Percentiles rank a stretch among this genome's conserved stretches.
Evolutionary conservation across 306 rosid species (phyloP).

Genomic region (Astragalus glycyphyllos): DNA sequence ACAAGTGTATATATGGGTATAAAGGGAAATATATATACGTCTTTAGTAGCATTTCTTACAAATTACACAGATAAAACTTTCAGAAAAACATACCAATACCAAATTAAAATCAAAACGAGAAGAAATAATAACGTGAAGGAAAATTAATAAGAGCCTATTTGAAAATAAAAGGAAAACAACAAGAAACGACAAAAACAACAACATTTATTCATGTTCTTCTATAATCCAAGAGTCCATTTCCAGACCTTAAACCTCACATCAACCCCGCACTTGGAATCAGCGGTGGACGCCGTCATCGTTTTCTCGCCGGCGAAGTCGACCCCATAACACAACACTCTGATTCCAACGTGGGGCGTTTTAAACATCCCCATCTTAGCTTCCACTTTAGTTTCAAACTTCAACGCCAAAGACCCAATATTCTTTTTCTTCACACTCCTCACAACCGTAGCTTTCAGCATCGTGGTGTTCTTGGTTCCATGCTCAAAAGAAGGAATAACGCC

Average conservation of each 20-base stretch:
- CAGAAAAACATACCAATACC: no score
- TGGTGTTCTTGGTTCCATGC: constrained; percentile 71
- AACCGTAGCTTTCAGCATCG: constrained; percentile 58
- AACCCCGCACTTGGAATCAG: constrained; percentile 65
- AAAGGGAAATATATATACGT: no score
- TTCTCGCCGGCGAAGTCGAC: constrained; percentile 59
- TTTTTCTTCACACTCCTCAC: constrained; percentile 58
- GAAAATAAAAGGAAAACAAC: neutral
- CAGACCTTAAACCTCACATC: constrained; percentile 83
- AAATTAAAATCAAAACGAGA: no score
- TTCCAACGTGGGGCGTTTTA: constrained; percentile 65
- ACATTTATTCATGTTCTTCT: neutral
- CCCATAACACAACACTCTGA: constrained; percentile 73
- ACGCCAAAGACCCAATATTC: constrained; percentile 53
- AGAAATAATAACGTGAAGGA: neutral
- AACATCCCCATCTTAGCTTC: constrained; percentile 62
- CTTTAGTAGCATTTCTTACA: no score
- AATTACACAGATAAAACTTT: no score
- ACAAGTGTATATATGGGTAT: no score
- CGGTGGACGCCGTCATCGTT: constrained; percentile 59
- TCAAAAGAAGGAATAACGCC: constrained; percentile 53
- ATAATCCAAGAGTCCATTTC: constrained; percentile 87
- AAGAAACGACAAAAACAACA: neutral
- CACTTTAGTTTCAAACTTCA: constrained; percentile 75
- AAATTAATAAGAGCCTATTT: neutral